Percentiles rank a stretch among this genome's conserved stretches.
Conservation (phyloP, 2,329 filamentous ascomycete species). For the Tolypocladium pustulatum region DNA sequence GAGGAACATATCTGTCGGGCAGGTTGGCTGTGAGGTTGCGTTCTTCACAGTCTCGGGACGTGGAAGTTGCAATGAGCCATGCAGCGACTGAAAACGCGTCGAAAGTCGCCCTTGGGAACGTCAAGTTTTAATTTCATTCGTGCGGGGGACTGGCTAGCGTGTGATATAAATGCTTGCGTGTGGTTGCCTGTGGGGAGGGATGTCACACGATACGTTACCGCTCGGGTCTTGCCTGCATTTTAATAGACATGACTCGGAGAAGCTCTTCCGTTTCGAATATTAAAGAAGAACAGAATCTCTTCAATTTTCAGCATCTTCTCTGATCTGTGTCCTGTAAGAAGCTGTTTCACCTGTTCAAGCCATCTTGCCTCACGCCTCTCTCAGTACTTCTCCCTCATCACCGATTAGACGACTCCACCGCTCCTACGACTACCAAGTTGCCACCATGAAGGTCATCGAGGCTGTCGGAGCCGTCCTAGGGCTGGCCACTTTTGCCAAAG, state of each 20-base stretch:
- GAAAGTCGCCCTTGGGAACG: neutral
- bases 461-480: slow-evolving; percentile 23
- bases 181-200: neutral
- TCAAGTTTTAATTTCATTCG: neutral
- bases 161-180: no score
- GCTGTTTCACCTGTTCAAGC: no score
- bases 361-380: neutral
- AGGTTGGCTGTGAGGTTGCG: neutral
- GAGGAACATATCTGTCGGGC: neutral
- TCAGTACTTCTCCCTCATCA: neutral
- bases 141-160: neutral
- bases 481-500: slow-evolving; percentile 31
- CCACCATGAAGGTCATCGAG: neutral
- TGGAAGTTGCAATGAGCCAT: neutral
- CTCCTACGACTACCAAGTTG: neutral
- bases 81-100: neutral
- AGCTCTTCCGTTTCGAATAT: neutral
- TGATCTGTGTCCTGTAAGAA: no score
- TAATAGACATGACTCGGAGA: neutral
- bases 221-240: neutral
- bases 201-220: neutral
- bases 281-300: neutral
- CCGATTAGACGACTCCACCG: rapidly evolving
- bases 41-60: neutral
- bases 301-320: no score